phyloP scores from a whole-genome alignment of 768 basidiomycete species.

The Terana coerulea region DNA sequence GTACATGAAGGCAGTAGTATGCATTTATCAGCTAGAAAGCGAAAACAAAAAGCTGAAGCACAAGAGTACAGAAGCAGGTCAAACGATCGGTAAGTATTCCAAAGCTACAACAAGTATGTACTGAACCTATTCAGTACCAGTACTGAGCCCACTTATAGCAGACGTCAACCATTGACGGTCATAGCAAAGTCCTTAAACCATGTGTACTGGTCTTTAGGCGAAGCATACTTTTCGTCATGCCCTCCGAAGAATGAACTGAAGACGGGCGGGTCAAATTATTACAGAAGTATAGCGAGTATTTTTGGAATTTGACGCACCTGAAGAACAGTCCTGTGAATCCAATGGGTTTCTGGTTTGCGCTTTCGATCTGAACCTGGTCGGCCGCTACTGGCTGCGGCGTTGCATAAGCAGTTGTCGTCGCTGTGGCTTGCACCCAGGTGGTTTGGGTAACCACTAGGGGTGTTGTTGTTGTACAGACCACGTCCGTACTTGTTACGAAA shows the following conservation, averaged over 20 bases:
- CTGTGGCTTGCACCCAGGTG: not conserved
- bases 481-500: no score
- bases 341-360: conserved; percentile 19
- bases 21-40: not conserved
- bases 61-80: not conserved
- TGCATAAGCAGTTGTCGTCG: conserved; percentile 1
- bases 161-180: conserved; percentile 9
- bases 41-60: not conserved
- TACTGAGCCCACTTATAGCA: not conserved
- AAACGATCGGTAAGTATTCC: not conserved
- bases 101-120: not conserved
- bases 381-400: not conserved
- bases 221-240: conserved; percentile 60
- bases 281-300: not conserved
- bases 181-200: conserved; percentile 75
- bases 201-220: conserved; percentile 68
- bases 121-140: not conserved
- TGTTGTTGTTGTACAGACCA: conserved; percentile 8
- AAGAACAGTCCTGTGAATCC: conserved; percentile 63
- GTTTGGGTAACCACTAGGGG: conserved; percentile 5
- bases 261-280: not conserved
- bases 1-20: no score
- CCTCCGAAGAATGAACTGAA: conserved; percentile 77
- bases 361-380: not conserved
- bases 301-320: conserved; percentile 61